Evolutionary conservation across 2,329 filamentous ascomycete genomes (phyloP).

Genomic region (Phymatotrichopsis omnivora): DNA sequence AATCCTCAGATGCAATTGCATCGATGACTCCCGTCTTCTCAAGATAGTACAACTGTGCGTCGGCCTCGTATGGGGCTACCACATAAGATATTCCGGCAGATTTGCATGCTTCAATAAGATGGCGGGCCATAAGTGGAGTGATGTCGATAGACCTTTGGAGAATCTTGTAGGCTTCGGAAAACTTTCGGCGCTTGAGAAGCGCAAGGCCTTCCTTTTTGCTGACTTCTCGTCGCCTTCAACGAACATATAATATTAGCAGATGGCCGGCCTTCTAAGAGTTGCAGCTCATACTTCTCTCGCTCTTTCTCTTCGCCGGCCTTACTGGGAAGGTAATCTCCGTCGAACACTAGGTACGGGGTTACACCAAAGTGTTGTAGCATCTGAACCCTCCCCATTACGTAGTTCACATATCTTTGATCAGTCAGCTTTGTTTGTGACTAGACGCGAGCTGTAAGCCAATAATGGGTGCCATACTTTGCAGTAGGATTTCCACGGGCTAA

Average conservation of each 20-base stretch:
- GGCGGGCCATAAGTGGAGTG: constrained; percentile 87
- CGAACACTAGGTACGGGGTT: constrained; percentile 90
- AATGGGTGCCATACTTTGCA: constrained; percentile 53
- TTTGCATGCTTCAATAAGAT: constrained; percentile 86
- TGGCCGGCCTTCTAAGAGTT: not conserved
- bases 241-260: too few relatives aligned
- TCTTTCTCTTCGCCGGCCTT: constrained; percentile 79
- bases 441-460: not conserved
- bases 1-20: constrained; percentile 92
- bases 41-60: constrained; percentile 91
- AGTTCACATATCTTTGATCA: constrained; percentile 70
- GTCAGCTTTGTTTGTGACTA: not conserved
- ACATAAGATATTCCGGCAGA: constrained; percentile 69
- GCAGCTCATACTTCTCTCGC: constrained; percentile 31
- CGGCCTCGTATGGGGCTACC: constrained; percentile 93
- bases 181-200: constrained; percentile 69
- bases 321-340: constrained; percentile 89
- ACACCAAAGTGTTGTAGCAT: constrained; percentile 93
- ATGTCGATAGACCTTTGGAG: constrained; percentile 93
- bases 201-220: constrained; percentile 67
- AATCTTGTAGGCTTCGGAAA: constrained; percentile 68
- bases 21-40: constrained; percentile 74
- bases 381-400: constrained; percentile 76
- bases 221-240: constrained; percentile 64
- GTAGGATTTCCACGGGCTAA: constrained; percentile 82